Evolutionary conservation across 768 basidiomycete species (phyloP), one percentile per base, ranked within the genome.

Genomic region (Kwoniella dejecticola): DNA sequence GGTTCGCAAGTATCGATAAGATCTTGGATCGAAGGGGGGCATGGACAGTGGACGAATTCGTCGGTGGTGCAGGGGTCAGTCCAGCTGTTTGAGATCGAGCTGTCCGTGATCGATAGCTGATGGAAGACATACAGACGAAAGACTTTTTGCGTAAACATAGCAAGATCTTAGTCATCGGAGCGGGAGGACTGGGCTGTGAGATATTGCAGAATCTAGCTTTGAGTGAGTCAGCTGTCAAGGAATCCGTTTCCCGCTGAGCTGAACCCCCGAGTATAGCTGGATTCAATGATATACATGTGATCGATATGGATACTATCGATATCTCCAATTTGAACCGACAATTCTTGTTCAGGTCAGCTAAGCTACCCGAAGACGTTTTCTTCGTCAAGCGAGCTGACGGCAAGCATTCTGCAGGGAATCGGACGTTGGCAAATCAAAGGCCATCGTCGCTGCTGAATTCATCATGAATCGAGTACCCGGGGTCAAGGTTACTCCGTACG

Each of bases 301-400:
- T 99, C 76, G 96, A 99, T 83, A 98, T 99, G 94, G 95, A 99
- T 83, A 97, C 95, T 15, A 99, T 98, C 77, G 95, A 99, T 81
- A 90, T 99, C 75, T 97, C 93, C 75, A 99, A 99, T 79, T 83
- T 99, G 67, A 99, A 99, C 79, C 85, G 96, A 50, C 96, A 99
- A 80, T 99, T 99, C 79, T 82, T 99, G 23, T 99, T 99, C 82
- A 85, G 96, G 95, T 91, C 36, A 33, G 72, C 53, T 56, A 5
- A 26, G 6, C 40, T 36, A 23, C 3, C 13, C 49, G 15, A 17
- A 27, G 48, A 30, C 15, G 45, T 31, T 36, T 36, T 19, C 21
- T 42, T 10, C 29, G 19, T 11, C 26, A 29, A 24, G n/a, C 52
- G 24, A 58, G 58, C 70, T 68, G 53, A 68, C 36, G 11, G 45